These are phyloP conservation scores for Myrica gale DNA, from an alignment of 306 rosid species.

Conservation along the genomic window DNA sequence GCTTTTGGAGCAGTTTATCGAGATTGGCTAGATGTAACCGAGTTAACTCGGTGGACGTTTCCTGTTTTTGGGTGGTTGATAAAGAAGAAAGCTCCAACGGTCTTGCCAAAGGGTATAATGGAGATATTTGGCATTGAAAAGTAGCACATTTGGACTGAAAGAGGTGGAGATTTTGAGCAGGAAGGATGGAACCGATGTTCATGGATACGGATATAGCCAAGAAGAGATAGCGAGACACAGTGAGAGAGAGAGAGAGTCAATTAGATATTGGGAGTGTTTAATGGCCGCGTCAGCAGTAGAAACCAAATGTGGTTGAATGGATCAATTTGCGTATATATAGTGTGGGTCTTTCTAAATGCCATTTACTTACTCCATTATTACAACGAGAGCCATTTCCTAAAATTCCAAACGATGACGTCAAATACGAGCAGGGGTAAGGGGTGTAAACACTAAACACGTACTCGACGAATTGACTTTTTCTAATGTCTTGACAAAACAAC, in stretches of 20 bases:
- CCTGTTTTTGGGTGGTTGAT: conserved; percentile 13
- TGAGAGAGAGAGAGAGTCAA: not conserved
- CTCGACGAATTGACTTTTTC: too few relatives aligned
- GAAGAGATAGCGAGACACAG: conserved; percentile 1
- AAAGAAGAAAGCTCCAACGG: conserved; percentile 29
- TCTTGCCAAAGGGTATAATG: conserved; percentile 43
- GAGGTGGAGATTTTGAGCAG: conserved; percentile 41
- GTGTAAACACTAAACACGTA: too few relatives aligned
- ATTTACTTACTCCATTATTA: too few relatives aligned
- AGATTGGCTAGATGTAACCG: conserved; percentile 68
- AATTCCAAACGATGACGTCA: too few relatives aligned
- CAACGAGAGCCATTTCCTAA: too few relatives aligned
- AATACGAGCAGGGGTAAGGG: too few relatives aligned
- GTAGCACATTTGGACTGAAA: conserved; percentile 50
- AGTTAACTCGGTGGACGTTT: conserved; percentile 28
- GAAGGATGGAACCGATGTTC: conserved; percentile 52
- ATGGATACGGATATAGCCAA: conserved; percentile 7
- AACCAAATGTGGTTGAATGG: too few relatives aligned
- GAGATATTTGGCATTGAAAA: conserved; percentile 51
- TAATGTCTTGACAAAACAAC: too few relatives aligned
- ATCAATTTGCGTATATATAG: too few relatives aligned
- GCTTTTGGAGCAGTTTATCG: conserved; percentile 59
- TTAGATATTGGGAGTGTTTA: too few relatives aligned
- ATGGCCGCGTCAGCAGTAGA: too few relatives aligned
- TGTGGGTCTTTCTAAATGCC: too few relatives aligned